Percentiles rank a stretch among this genome's conserved stretches.
These are phyloP conservation scores for Metschnikowia peoriensis DNA, from an alignment of 805 yeast species.

Conservation along the genomic window DNA sequence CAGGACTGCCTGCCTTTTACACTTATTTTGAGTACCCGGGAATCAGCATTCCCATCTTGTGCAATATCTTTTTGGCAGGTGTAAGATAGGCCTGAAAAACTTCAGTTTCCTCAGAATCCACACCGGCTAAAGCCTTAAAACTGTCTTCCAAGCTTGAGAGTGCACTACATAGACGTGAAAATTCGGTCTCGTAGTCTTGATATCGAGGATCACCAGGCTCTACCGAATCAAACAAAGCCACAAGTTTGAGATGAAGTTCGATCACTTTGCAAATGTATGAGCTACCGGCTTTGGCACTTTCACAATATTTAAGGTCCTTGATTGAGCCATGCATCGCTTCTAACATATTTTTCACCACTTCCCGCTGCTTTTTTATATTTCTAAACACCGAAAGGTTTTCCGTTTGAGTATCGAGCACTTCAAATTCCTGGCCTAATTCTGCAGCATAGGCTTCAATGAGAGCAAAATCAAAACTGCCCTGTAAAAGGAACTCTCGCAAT, in stretches of 20 bases:
- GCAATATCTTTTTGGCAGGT: not conserved
- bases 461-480: not conserved
- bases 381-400: not conserved
- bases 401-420: not conserved
- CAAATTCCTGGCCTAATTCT: not conserved
- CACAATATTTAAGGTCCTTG: no score
- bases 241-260: not conserved
- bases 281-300: no score
- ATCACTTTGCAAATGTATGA: no score
- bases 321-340: no score
- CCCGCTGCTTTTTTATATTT: not conserved
- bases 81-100: not conserved
- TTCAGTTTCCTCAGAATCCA: not conserved
- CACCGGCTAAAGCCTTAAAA: not conserved
- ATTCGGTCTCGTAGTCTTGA: not conserved
- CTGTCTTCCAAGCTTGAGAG: not conserved
- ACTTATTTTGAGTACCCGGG: not conserved
- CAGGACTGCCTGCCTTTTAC: not conserved
- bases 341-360: not conserved
- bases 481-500: not conserved
- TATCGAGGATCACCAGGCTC: not conserved
- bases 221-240: not conserved
- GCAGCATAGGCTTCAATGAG: not conserved
- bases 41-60: not conserved
- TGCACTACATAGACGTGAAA: not conserved